Evolutionary conservation across 106 monocot genomes (phyloP), one percentile per base, ranked within the genome.

Genomic region (Apostasia shenzhenica): DNA sequence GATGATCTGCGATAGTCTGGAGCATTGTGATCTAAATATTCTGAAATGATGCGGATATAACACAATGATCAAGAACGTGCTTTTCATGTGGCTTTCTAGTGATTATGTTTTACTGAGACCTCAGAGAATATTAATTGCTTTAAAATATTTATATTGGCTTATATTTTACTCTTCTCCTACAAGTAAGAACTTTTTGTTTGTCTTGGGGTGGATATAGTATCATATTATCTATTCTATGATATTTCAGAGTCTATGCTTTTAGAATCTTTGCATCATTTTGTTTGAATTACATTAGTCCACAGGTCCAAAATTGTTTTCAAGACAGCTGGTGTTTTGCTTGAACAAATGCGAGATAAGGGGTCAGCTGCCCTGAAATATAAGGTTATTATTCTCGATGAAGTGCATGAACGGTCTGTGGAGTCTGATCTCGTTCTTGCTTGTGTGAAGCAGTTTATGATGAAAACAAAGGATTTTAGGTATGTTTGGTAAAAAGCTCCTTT

Each of bases 401-500:
- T 92, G 43, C 92, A 92, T 81, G 92, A 92, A 69, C 80, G 92
- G 44, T 92, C 92, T 39, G 92, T 88, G 60, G 92, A 92, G 56
- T 92, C 92, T 73, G 92, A 92, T 85, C 83, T 92, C 67, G 78
- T 92, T 79, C 88, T 92, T 79, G 88, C 85, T 53, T 83, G 85
- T 76, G 63, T 88, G 10, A 92, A 92, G 69, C 92, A 83, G 56
- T 88, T 88, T 79, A 76, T 88, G 88, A 66, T 79, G 81, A 92
- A 75, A 79, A 92, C 77, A 44, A 80, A 70, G 14, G 81, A 83
- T 63, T 55, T 88, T 61, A 92, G 88, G 92, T 92, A 66, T 48
- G 61, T 13, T 56, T 38, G 6, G 39, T 46, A 45, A 9, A 14
- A 39, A 6, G 62, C 62, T 62, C 45, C 2, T 56, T 8, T 11